These are phyloP conservation scores for Fraxinus pennsylvanica DNA, from an alignment of 257 asterid species.

Conservation along the genomic window DNA sequence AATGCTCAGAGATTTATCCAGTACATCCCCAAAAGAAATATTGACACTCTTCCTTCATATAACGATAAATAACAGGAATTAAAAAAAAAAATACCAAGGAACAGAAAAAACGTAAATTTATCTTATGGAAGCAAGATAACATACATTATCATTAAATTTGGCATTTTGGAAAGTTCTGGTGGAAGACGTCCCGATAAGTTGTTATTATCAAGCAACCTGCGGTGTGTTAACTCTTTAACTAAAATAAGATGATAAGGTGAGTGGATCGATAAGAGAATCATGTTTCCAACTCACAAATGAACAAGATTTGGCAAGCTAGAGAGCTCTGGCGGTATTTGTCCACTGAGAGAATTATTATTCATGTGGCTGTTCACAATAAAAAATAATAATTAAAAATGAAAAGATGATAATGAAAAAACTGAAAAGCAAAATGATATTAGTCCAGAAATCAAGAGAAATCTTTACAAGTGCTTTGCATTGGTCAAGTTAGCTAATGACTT, in stretches of 20 bases:
- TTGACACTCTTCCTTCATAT: background rate
- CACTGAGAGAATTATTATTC: conserved; percentile 73
- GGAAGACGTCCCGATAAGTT: conserved; percentile 69
- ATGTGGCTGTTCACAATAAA: conserved; percentile 54
- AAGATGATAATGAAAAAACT: conserved; percentile 11
- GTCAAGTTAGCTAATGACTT: conserved; percentile 67
- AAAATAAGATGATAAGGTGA: conserved; percentile 12
- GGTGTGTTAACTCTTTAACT: conserved; percentile 12
- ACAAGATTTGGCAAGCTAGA: conserved; percentile 56
- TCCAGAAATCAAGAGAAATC: conserved; percentile 22
- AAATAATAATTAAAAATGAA: background rate
- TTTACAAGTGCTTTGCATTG: conserved; percentile 64
- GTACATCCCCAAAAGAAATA: conserved; percentile 1
- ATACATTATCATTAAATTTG: conserved; percentile 51
- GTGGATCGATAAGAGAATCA: background rate
- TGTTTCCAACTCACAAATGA: conserved; percentile 59
- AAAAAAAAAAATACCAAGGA: background rate
- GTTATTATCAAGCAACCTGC: conserved; percentile 76
- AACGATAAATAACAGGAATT: background rate
- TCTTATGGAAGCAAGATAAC: conserved; percentile 23
- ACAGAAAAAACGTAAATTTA: background rate
- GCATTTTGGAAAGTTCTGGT: conserved; percentile 50
- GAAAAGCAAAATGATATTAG: conserved; percentile 12
- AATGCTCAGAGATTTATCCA: background rate
- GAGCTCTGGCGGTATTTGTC: conserved; percentile 64